Evolutionary conservation across 2,329 filamentous ascomycete species (phyloP).

Genomic region (Phoma sp.): DNA sequence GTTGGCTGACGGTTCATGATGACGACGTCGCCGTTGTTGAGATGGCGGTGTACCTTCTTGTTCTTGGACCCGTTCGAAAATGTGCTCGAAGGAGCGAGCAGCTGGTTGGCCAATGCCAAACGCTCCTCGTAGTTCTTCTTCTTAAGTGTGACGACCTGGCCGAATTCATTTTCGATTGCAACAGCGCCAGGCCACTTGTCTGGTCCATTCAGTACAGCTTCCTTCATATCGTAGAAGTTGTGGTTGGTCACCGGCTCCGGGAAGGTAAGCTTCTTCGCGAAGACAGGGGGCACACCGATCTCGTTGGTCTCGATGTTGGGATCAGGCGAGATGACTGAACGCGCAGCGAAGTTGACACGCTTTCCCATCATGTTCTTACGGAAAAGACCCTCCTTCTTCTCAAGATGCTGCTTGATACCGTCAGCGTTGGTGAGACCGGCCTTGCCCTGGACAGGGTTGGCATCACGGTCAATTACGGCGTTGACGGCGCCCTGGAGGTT

Average conservation of each 20-base stretch:
- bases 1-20: slow-evolving; percentile 99
- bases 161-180: slow-evolving; percentile 94
- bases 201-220: slow-evolving; percentile 92
- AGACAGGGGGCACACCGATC: slow-evolving; percentile 97
- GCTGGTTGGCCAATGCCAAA: slow-evolving; percentile 86
- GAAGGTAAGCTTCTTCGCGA: slow-evolving; percentile 93
- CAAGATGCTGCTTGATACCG: slow-evolving; percentile 95
- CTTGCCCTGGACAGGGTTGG: slow-evolving; percentile 79
- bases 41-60: slow-evolving; percentile 95
- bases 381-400: slow-evolving; percentile 99
- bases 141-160: slow-evolving; percentile 85
- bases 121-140: slow-evolving; percentile 89
- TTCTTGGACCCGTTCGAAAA: slow-evolving; percentile 77
- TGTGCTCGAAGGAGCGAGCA: slow-evolving; percentile 81
- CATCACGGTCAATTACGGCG: slow-evolving; percentile 86
- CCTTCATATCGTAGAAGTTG: slow-evolving; percentile 94
- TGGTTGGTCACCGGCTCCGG: slow-evolving; percentile 97
- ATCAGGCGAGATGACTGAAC: slow-evolving; percentile 97
- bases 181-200: slow-evolving; percentile 94
- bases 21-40: slow-evolving; percentile 95
- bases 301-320: slow-evolving; percentile 99
- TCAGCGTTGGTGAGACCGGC: slow-evolving; percentile 82
- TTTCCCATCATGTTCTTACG: slow-evolving; percentile 99
- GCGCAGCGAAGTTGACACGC: slow-evolving; percentile 96
- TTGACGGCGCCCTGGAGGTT: slow-evolving; percentile 89